Base-by-base conservation (phyloP, 164 flowering plant genomes). In the Liquidambar formosana region DNA sequence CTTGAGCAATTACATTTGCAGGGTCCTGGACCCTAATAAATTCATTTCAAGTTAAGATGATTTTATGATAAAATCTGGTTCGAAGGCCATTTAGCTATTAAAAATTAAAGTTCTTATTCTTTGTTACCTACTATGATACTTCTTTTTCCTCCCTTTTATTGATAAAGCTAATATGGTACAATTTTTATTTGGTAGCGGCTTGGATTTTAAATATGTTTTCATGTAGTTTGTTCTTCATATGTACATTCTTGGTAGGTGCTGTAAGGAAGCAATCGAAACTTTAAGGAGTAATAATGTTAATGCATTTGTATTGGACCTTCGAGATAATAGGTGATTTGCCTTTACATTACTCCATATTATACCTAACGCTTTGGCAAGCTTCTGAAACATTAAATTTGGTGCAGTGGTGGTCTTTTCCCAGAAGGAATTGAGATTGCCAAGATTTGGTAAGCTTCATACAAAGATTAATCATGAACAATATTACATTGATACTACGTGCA, bases 371-470 rank as follows among this genome's bases (percentile, higher is more conserved):
- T 14, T 66, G 38, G 44, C 59, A 57, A 25, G 58, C 67, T 77
- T 77, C 80, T 84, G 74, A 84, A 78, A 63, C 61, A 48, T 48
- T 80, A 65, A 67, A 43, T 68, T 78, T 87, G 79, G 41, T 89
- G 87, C 89, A 95, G 99, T 77, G 99, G 99, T 63, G 99, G 99
- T 52, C 92, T 90, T 67, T 95, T 95, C 66, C 99, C 99, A 33
- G 99, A 95, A 88, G 99, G 99, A 81, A 81, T 95, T 72, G 94
- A 95, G 85, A 90, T 89, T 74, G 99, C 99, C 26, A 91, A 91
- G 78, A 85, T 95, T 56, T 95, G 99, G 99, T 95, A 84, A 74
- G 90, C 74, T 78, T 59, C 56, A 16, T 64, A 22, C 26, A 8
- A 57, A 13, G 21, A 8, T 54, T 3, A 18, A 13, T 16, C 28